Conservation (phyloP, 768 basidiomycete species). For the Auriscalpium orientale region DNA sequence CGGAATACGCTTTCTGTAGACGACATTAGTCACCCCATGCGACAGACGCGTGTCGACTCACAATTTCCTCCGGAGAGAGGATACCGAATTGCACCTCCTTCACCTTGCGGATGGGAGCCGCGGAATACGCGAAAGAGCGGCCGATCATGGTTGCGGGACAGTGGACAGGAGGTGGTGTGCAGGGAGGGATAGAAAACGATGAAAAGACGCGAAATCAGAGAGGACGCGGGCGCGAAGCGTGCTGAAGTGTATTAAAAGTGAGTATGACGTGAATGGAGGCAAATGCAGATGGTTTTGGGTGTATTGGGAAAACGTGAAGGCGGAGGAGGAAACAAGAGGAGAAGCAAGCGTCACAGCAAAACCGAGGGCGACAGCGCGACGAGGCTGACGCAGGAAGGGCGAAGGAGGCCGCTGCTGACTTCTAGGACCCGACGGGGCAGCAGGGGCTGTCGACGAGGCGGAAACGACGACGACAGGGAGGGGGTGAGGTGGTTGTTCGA, state of each 20-base stretch:
- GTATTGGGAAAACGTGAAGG: not conserved
- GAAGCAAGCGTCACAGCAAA: not conserved
- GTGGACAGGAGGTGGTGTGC: conserved; percentile 1
- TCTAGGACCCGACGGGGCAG: conserved; percentile 2
- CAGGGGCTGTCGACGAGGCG: not conserved
- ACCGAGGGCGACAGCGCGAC: not conserved
- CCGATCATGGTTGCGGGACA: conserved; percentile 52
- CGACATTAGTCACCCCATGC: not conserved
- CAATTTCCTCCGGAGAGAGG: conserved; percentile 97
- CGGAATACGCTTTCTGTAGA: conserved; percentile 92
- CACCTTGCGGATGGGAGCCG: conserved; percentile 91
- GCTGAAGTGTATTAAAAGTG: not conserved
- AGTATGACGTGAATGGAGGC: not conserved
- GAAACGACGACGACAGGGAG: conserved; percentile 2
- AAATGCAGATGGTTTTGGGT: not conserved
- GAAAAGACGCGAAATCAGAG: too few relatives aligned
- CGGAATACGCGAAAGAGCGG: conserved; percentile 87
- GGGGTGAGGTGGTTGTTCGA: conserved; percentile 13
- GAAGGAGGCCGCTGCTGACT: not conserved
- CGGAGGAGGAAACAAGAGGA: not conserved
- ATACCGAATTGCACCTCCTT: conserved; percentile 99
- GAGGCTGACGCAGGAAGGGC: not conserved
- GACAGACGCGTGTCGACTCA: conserved; percentile 35
- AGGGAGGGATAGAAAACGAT: not conserved
- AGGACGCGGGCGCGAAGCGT: not conserved